Evolutionary conservation across 176 grass and related monocot species (phyloP), one percentile per base, ranked within the genome.

Genomic region (Rhipidocladum racemiflorum): DNA sequence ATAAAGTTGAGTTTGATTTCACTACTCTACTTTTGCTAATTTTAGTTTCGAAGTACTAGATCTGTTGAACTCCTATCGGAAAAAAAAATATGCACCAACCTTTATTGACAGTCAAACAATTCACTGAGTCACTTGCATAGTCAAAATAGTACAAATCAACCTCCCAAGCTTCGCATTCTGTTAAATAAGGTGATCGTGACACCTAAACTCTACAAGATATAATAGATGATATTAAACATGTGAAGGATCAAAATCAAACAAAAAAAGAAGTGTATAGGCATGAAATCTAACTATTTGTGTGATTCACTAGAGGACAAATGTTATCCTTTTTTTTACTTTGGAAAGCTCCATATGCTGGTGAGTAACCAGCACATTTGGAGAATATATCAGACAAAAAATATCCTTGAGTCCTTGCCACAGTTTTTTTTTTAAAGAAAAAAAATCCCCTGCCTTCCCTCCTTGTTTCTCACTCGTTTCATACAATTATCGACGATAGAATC

Each of bases 171-270:
- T 78, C 14, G 35, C 13, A 70, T 87, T 63, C 39, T 42, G 35
- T 27, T 73, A 59, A 21, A 78, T 49, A 61, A 51, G 51, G 34
- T 70, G 54, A 49, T 66, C 18, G 20, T 65, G 53, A 48, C 18
- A 70, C 45, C 75, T 42, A 53, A 40, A 82, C 18, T 62, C 44
- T 76, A 61, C 30, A 63, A 50, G 42, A 49, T 24, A 50, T 9
- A 54, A 63, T 67, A 76, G 16, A 20, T 70, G 72, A n/a, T 28
- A 72, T 21, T 88, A 66, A 39, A 67, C n/a, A 79, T 84, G 48
- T 24, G 51, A 88, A 36, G n/a, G 61, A 68, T 42, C 29, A 59
- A 84, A 78, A 32, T 32, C n/a, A 29, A 81, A 32, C 24, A 60
- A 34, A 70, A 81, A 70, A 43, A 16, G 13, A 43, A 43, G 25